A percentile compares a stretch with the other conserved stretches of the same genome.
Evolutionary conservation across 208 protist genomes (phyloP).

Genomic region (Leishmania braziliensis): DNA sequence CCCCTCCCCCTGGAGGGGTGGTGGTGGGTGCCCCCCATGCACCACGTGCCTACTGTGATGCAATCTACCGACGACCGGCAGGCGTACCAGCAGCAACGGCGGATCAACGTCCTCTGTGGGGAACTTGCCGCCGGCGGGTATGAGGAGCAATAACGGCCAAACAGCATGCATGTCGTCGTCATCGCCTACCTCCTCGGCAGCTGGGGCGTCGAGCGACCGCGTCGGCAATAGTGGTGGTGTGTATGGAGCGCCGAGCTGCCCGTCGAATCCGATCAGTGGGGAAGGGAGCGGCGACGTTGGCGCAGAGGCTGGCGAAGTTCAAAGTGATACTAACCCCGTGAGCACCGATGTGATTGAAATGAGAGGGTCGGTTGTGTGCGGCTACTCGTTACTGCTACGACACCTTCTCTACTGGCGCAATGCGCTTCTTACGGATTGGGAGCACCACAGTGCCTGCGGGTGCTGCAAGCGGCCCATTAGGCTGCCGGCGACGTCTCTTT

Average conservation of each 20-base stretch:
- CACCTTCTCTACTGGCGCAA: conserved; percentile 62
- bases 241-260: not conserved
- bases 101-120: not conserved
- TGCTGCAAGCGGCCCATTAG: conserved; percentile 53
- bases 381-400: conserved; percentile 49
- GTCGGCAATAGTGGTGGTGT: not conserved
- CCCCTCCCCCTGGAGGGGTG: not conserved
- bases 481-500: conserved; percentile 36
- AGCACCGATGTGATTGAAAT: conserved; percentile 10
- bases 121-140: not conserved
- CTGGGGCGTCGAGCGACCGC: not conserved
- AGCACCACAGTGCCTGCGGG: conserved; percentile 48
- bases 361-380: conserved; percentile 5
- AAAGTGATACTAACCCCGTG: not conserved
- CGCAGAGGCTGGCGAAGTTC: not conserved
- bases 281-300: not conserved
- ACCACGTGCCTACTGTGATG: not conserved
- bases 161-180: not conserved
- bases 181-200: not conserved
- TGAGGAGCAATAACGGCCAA: not conserved
- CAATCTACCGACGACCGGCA: not conserved
- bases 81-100: not conserved
- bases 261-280: not conserved
- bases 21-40: too few species aligned
- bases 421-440: conserved; percentile 41